A percentile compares a stretch with the other conserved stretches of the same genome.
phyloP scores from a whole-genome alignment of 179 eudicot genomes.

The Vitellaria paradoxa region DNA sequence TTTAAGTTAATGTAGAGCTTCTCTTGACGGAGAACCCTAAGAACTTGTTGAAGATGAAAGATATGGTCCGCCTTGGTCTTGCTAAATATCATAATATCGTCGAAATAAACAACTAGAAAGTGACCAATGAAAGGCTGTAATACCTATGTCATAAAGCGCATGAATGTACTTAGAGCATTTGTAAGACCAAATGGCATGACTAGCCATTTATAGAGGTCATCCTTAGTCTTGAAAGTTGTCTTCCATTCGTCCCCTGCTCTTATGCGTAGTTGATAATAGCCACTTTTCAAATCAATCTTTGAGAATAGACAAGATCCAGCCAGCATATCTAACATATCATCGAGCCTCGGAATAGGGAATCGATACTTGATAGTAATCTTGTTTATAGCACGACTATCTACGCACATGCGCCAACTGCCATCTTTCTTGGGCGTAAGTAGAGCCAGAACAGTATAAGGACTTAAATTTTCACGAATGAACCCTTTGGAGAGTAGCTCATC shows the following conservation, averaged over 20 bases:
- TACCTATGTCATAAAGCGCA: slow-evolving; percentile 3
- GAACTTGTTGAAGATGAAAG: slow-evolving; percentile 2
- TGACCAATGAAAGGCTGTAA: neutral
- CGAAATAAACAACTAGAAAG: slow-evolving; percentile 10
- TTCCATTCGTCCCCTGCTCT: slow-evolving; percentile 7
- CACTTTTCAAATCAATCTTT: neutral
- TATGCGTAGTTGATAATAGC: neutral
- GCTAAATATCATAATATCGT: slow-evolving; percentile 10
- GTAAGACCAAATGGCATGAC: neutral
- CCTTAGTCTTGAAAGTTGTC: slow-evolving; percentile 3
- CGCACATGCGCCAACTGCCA: neutral
- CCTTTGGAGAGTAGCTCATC: neutral
- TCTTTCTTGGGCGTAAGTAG: neutral
- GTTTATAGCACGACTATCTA: slow-evolving; percentile 7
- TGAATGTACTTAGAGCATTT: slow-evolving; percentile 2
- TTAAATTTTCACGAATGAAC: neutral
- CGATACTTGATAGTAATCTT: neutral
- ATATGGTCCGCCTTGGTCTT: slow-evolving; percentile 7
- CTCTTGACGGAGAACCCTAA: neutral
- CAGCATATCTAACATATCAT: neutral
- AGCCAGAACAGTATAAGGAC: neutral
- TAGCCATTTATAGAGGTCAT: neutral
- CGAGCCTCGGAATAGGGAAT: slow-evolving; percentile 2
- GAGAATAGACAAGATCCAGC: neutral
- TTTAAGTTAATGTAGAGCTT: slow-evolving; percentile 2